Base-by-base conservation (phyloP, 495 filamentous ascomycete species). In the Aspergillus nidulans region DNA sequence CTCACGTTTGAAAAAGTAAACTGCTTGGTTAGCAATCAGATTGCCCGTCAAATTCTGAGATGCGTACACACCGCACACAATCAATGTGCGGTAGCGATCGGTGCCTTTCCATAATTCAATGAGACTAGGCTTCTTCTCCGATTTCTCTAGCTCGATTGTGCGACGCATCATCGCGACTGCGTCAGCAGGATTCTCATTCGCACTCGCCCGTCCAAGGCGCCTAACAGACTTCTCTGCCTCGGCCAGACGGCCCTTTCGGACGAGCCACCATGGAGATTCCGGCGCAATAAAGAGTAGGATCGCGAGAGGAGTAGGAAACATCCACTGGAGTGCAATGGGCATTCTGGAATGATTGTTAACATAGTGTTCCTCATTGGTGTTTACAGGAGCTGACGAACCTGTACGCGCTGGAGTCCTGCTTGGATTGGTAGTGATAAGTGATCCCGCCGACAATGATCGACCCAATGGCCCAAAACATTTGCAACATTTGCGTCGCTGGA, bases 1-100 rank as follows among this genome's bases (percentile, higher is more conserved):
- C 57, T 52, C 48, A 60, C 57, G 85, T 57, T 84, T 73, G 49
- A 89, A 73, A 69, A 91, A 92, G 64, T 91, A 85, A 18, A 85
- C 89, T 12, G 84, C 86, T 68, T 90, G 91, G 61, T 88, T 87
- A 28, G 81, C 85, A 65, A 94, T 90, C 2, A 85, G 81, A 65
- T 87, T 88, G 56, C 69, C 69, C n/a, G 69, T 64, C 13, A 71
- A 63, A 40, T 71, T 71, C 63, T 71, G 69, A 3, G 69, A 69
- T 1, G 67, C 65, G 32, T 71, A 71, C 50, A 84, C 77, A 77
- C 83, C 77, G 60, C 80, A 84, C 34, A 81, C 78, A 60, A 87
- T 85, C 66, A 82, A 78, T 4, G 87, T 90, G 39, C 87, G 82
- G 24, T 83, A 76, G 34, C 81, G 68, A 58, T 90, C 83, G 15